Evolutionary conservation across 2,329 filamentous ascomycete species (phyloP), one percentile per base, ranked within the genome.

Genomic region (Arthrinium phaeospermum): DNA sequence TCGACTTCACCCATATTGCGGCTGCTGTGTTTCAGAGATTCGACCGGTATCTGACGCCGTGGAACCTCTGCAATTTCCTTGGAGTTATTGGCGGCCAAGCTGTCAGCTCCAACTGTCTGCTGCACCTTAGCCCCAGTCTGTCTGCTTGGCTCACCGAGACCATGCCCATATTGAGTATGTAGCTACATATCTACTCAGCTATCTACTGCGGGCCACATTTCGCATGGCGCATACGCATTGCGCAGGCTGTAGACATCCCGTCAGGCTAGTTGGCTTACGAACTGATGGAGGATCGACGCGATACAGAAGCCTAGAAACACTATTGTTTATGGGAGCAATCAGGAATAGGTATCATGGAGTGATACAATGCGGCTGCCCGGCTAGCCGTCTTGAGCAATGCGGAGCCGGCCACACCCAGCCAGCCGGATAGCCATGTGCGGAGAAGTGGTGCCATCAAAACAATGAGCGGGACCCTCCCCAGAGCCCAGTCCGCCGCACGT

Each of bases 331-430:
- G 16, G 30, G 30, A 37, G 7, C 27, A 10, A 12, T 57, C 13
- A 27, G 27, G 30, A 61, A 34, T 61, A n/a, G n/a, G n/a, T n/a
- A 61, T 37, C 53, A 61, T 61, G 53, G 53, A 30, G 16, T 61
- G 30, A 61, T 34, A 57, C 27, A 34, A 64, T 64, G 57, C 57
- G 57, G 34, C 34, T 13, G 57, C 14, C n/a, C 34, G 34, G 57
- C 57, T 64, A 64, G 57, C 57, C 57, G 57, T 41, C 30, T 64
- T 64, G 34, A 64, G 57, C 57, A 64, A n/a, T 64, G 57, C 57
- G 57, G 57, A 64, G 57, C 30, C 57, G 57, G 57, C 57, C 57
- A 64, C 57, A 41, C 57, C 57, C 57, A 64, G 57, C 57, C 57
- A n/a, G 57, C 57, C 57, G 57, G 57, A 41, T 64, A 64, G 8